phyloP scores from a whole-genome alignment of 1,284 basidiomycete genomes.

The Trichosporon asahii region DNA sequence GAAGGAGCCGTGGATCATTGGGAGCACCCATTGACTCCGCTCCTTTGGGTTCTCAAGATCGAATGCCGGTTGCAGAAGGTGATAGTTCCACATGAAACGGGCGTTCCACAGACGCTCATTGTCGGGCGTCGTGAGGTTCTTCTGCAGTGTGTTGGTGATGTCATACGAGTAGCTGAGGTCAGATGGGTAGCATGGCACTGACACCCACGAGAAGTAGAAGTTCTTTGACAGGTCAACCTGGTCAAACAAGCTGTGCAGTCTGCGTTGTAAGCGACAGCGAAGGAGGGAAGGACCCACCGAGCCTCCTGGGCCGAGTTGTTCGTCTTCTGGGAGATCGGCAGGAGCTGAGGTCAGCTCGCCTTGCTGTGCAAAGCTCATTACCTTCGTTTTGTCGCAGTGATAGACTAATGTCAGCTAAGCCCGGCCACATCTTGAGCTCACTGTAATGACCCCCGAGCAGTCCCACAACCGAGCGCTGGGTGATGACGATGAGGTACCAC shows the following conservation, averaged over 20 bases:
- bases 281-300: constrained; percentile 50
- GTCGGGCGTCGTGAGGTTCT: constrained; percentile 71
- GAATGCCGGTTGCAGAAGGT: constrained; percentile 69
- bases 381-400: constrained; percentile 89
- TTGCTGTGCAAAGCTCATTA: constrained; percentile 43
- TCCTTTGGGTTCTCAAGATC: constrained; percentile 53
- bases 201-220: constrained; percentile 88
- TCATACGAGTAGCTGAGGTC: constrained; percentile 84
- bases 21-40: constrained; percentile 79
- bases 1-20: constrained; percentile 85
- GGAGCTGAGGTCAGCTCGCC: constrained; percentile 32
- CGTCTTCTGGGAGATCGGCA: constrained; percentile 45
- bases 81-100: constrained; percentile 94
- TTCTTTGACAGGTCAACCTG: constrained; percentile 98
- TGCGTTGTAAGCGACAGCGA: constrained; percentile 30
- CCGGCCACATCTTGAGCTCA: constrained; percentile 20
- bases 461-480: constrained; percentile 86
- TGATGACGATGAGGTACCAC: constrained; percentile 87
- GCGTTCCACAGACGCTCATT: constrained; percentile 63
- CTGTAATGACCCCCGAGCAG: constrained; percentile 90
- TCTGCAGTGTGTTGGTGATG: constrained; percentile 88
- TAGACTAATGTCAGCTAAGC: constrained; percentile 58
- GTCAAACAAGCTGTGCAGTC: constrained; percentile 84
- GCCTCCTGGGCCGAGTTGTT: constrained; percentile 80
- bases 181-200: not conserved